Evolutionary conservation across 305 asterid species (phyloP), one percentile per base, ranked within the genome.

Genomic region (Fraxinus dipetala): DNA sequence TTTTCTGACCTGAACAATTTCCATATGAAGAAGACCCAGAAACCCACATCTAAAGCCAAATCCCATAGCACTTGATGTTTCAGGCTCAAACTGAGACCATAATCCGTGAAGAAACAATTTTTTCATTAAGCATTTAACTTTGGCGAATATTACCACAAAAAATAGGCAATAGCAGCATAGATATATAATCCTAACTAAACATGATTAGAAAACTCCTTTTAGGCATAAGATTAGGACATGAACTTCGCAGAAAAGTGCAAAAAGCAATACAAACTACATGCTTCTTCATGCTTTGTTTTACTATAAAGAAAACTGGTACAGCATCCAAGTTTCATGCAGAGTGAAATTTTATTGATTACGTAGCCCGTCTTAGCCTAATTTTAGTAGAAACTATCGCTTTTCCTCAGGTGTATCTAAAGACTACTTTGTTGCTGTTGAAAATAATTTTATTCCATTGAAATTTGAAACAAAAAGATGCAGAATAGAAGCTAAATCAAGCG

Each of bases 1-100:
- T 65, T 81, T 81, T 63, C 86, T 31, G 32, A 96, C 99, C 98
- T 94, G 99, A 88, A 94, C 99, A 81, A 96, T 96, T 89, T 96
- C 99, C 99, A 96, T 92, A 85, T 96, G 99, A 80, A 96, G 99
- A 86, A 94, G 97, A 84, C 99, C 99, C 78, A 96, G 93, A 88
- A 94, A 96, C 76, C 99, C 98, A 87, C 99, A 94, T 89, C 99
- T 90, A 85, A 96, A 96, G 83, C 99, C 99, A 90, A 96, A 96
- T 74, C 99, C 99, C 99, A 96, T 96, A 80, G 99, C 99, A 88
- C 90, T 93, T 73, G 99, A 96, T 82, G 97, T 90, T 91, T 94
- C 99, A 2, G 99, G 95, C 84, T 96, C 99, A 88, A 94, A 96
- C 99, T 94, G 91, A 61, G 65, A 76, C 61, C 40, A 78, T 51